Percentiles rank a stretch among this genome's conserved stretches.
phyloP scores from a whole-genome alignment of 2,329 filamentous ascomycete genomes.

The Tricladium varicosporioides region DNA sequence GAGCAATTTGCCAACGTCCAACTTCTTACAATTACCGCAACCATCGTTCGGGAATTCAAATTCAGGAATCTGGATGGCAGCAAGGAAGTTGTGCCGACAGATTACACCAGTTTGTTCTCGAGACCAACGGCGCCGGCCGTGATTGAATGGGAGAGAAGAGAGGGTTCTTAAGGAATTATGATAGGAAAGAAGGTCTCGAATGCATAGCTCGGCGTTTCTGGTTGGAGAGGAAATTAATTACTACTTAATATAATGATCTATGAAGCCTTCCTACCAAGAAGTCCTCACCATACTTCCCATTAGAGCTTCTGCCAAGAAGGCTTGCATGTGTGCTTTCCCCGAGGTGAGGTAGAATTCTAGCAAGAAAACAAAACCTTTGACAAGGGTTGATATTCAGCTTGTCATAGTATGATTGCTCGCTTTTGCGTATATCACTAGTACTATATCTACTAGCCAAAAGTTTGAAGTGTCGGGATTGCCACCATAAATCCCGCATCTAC shows the following conservation, averaged over 20 bases:
- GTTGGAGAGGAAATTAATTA: constrained; percentile 6
- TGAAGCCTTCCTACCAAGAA: not conserved
- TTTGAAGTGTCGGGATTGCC: not conserved
- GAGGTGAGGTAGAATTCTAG: not conserved
- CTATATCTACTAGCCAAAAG: not conserved
- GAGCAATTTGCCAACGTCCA: constrained; percentile 96
- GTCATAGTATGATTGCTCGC: not conserved
- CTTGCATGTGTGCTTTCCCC: not conserved
- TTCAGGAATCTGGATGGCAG: constrained; percentile 73
- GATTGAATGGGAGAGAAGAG: constrained; percentile 73
- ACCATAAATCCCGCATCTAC: not conserved
- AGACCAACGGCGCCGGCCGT: constrained; percentile 68
- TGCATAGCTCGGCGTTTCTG: constrained; percentile 26
- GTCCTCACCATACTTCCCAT: not conserved
- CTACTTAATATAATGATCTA: constrained; percentile 19
- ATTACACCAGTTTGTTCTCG: constrained; percentile 71
- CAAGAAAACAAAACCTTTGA: not conserved
- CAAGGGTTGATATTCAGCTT: not conserved
- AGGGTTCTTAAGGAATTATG: constrained; percentile 34
- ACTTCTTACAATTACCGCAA: constrained; percentile 79
- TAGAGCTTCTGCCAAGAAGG: not conserved
- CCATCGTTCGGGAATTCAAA: constrained; percentile 76
- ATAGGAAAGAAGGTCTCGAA: constrained; percentile 6
- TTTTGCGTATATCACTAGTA: not conserved
- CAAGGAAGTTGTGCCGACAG: constrained; percentile 64